Conservation (phyloP, 352 stramenopile genomes). For the Phytophthora pini region DNA sequence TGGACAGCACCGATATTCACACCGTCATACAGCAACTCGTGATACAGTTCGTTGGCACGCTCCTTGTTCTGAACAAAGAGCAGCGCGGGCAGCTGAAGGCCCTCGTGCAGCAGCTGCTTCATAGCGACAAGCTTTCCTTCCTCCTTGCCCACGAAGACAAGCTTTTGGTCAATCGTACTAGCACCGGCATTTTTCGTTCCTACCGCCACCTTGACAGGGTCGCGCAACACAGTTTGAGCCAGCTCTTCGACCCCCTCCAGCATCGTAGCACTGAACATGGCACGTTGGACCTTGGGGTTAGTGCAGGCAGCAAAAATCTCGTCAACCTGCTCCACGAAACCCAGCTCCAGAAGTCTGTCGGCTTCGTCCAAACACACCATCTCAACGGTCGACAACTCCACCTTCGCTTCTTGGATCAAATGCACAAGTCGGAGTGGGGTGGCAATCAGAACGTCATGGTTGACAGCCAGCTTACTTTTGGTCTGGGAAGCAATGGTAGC, state of each 20-base stretch:
- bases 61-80: slow-evolving; percentile 99
- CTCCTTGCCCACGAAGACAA: slow-evolving; percentile 99
- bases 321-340: slow-evolving; percentile 98
- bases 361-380: slow-evolving; percentile 98
- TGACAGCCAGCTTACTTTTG: slow-evolving; percentile 83
- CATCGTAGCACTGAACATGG: slow-evolving; percentile 99
- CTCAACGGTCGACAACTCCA: slow-evolving; percentile 89
- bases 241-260: slow-evolving; percentile 94
- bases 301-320: slow-evolving; percentile 95
- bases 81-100: slow-evolving; percentile 96
- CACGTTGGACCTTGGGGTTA: slow-evolving; percentile 88
- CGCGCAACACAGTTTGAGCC: slow-evolving; percentile 95
- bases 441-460: slow-evolving; percentile 96
- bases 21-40: slow-evolving; percentile 98
- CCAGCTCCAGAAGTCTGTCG: slow-evolving; percentile 98
- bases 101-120: slow-evolving; percentile 91
- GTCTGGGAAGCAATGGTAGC: slow-evolving; percentile 73
- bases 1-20: slow-evolving; percentile 99
- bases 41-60: slow-evolving; percentile 97
- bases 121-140: slow-evolving; percentile 99
- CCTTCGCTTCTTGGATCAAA: slow-evolving; percentile 82
- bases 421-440: slow-evolving; percentile 96
- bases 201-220: slow-evolving; percentile 96
- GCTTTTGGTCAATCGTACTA: slow-evolving; percentile 91
- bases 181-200: slow-evolving; percentile 91